These are phyloP conservation scores for Phtheirospermum japonicum DNA, from an alignment of 257 asterid species.

Conservation along the genomic window DNA sequence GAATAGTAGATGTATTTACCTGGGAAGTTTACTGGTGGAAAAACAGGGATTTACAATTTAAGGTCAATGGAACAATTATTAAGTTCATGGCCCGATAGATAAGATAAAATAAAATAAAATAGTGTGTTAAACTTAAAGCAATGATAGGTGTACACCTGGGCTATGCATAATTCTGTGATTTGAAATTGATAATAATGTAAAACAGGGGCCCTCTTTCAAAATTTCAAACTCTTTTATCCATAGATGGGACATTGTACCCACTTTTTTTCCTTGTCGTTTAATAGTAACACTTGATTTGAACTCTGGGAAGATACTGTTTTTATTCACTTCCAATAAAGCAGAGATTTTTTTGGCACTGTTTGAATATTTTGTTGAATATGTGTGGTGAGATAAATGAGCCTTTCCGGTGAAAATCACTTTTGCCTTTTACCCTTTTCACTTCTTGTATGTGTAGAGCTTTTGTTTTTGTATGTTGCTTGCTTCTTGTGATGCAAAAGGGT, in stretches of 20 bases:
- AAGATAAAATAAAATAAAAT: too few relatives aligned
- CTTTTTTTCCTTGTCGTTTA: constrained; percentile 6
- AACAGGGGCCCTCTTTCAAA: background rate
- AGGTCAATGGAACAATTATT: too few relatives aligned
- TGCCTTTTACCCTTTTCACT: background rate
- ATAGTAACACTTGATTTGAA: background rate
- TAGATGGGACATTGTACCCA: background rate
- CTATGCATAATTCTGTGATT: background rate
- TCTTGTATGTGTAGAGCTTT: background rate
- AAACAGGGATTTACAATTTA: background rate
- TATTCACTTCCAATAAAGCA: background rate
- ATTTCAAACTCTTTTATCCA: background rate
- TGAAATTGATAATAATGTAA: background rate
- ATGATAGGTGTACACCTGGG: background rate
- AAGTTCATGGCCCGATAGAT: too few relatives aligned
- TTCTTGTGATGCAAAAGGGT: background rate
- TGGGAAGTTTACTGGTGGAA: background rate
- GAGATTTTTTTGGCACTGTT: background rate
- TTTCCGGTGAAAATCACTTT: background rate
- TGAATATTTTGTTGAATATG: background rate
- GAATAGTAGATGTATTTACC: too few relatives aligned
- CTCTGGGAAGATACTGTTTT: background rate
- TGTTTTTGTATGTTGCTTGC: background rate
- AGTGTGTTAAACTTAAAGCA: background rate
- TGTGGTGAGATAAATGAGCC: background rate